Base-by-base conservation (phyloP, 164 flowering plant genomes). In the Umbilicus rupestris region DNA sequence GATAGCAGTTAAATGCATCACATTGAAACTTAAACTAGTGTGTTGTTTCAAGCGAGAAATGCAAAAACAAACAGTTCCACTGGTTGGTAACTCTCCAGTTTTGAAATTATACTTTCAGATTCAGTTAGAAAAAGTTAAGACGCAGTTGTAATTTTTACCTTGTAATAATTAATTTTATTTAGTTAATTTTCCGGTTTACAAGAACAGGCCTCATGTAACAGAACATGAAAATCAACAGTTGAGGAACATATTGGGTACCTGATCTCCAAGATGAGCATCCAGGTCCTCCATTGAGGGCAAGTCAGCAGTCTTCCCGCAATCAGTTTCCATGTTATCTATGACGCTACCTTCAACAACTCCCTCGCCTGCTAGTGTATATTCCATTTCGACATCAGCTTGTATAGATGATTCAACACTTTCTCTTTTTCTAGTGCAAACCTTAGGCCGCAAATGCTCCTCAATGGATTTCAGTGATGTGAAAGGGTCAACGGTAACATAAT, bases 401-500 rank as follows among this genome's bases (percentile, higher is more conserved):
- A 39, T 60, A 33, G 69, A 50, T 24, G 79, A n/a, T 55, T 65
- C 70, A 35, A 31, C 47, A n/a, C 58, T 16, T 29, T 78, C 69
- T 2, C 62, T 71, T 41, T 64, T 69, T 45, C 58, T 64, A 20
- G 42, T 14, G 50, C 71, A 57, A 65, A 94, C 89, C 77, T 74
- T 83, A 66, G 85, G 84, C 87, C 82, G 78, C 75, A 94, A 66
- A 77, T 71, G 89, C 45, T 65, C 72, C 72, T 87, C 92, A 80
- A 95, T 79, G 50, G 78, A 87, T 69, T 86, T 79, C 69, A 89
- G 63, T 31, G 84, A 73, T 33, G 85, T 71, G 69, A 89, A 82
- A 29, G 97, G 89, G 46, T 92, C 97, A 73, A 90, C 90, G 69
- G 78, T 77, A 44, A 84, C 63, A 76, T 78, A 68, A 68, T 80